A percentile compares a stretch with the other conserved stretches of the same genome.
phyloP scores from a whole-genome alignment of 2,329 filamentous ascomycete species.

The Trichoderma sp. region DNA sequence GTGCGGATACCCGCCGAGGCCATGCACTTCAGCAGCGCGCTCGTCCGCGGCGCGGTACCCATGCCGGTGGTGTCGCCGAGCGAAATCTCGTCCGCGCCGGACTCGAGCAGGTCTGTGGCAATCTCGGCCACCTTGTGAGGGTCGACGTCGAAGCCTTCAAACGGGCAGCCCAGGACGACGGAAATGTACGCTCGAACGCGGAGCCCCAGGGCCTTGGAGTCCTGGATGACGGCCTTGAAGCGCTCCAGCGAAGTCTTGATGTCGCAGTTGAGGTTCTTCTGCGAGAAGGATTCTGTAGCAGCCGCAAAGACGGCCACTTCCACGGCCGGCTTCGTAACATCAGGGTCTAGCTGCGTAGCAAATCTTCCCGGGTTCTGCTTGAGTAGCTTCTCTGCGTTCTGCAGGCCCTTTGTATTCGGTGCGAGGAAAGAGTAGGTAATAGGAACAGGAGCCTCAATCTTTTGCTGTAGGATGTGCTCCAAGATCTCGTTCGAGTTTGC shows the following conservation, averaged over 20 bases:
- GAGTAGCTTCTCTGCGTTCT: slow-evolving; percentile 60
- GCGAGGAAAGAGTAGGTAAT: slow-evolving; percentile 80
- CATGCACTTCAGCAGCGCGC: slow-evolving; percentile 65
- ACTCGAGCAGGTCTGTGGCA: slow-evolving; percentile 71
- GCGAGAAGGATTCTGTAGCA: slow-evolving; percentile 77
- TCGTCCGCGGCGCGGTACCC: slow-evolving; percentile 74
- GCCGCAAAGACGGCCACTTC: slow-evolving; percentile 81
- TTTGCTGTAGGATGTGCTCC: slow-evolving; percentile 62
- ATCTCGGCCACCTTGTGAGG: slow-evolving; percentile 66
- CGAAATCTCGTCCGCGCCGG: slow-evolving; percentile 88
- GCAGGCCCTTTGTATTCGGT: slow-evolving; percentile 73
- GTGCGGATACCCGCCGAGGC: slow-evolving; percentile 66
- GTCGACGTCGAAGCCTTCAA: slow-evolving; percentile 65
- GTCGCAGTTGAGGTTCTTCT: slow-evolving; percentile 79
- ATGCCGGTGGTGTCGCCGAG: slow-evolving; percentile 90
- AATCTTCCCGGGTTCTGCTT: slow-evolving; percentile 52
- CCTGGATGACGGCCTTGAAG: slow-evolving; percentile 70
- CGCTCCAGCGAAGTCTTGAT: slow-evolving; percentile 71
- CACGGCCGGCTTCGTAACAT: slow-evolving; percentile 49
- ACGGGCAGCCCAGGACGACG: slow-evolving; percentile 79
- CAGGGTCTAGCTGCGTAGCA: slow-evolving; percentile 53
- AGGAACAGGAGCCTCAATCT: slow-evolving; percentile 54
- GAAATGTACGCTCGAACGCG: slow-evolving; percentile 79
- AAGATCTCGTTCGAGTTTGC: slow-evolving; percentile 76
- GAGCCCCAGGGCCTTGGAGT: slow-evolving; percentile 64